Evolutionary conservation across 2,329 filamentous ascomycete species (phyloP).

Genomic region (Chaetomiaceae sp.): DNA sequence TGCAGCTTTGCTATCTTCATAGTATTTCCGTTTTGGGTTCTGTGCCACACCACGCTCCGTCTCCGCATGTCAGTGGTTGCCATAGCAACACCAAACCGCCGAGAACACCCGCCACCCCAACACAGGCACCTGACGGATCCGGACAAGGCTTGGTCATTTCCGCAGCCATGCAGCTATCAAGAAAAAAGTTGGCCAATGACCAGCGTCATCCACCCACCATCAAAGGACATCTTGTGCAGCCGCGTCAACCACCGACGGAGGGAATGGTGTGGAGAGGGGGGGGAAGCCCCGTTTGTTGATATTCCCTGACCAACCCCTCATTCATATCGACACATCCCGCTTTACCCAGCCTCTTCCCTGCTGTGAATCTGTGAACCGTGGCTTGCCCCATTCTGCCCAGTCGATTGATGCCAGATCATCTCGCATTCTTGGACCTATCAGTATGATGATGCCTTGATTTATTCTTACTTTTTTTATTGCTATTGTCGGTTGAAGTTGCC

Average conservation of each 20-base stretch:
- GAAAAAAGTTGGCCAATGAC: slow-evolving; percentile 2
- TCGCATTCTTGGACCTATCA: background rate
- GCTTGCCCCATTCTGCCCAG: background rate
- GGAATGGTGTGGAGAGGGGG: background rate
- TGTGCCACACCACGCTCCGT: background rate
- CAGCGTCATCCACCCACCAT: background rate
- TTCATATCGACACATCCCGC: background rate
- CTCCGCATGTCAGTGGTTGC: background rate
- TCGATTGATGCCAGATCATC: slow-evolving; percentile 18
- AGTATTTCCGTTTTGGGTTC: background rate
- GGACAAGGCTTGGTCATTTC: background rate
- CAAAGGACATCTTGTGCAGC: background rate
- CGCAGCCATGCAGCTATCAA: background rate
- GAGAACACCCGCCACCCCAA: background rate
- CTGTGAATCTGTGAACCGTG: background rate
- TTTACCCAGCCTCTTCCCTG: background rate
- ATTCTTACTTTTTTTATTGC: background rate
- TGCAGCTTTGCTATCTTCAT: background rate
- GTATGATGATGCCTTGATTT: background rate
- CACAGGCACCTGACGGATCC: background rate
- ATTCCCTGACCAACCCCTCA: slow-evolving; percentile 10
- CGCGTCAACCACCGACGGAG: background rate
- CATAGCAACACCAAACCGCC: background rate
- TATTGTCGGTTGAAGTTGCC: background rate
- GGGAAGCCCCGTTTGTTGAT: slow-evolving; percentile 15